Conservation (phyloP, 257 asterid genomes). For the Eustoma russellianum region DNA sequence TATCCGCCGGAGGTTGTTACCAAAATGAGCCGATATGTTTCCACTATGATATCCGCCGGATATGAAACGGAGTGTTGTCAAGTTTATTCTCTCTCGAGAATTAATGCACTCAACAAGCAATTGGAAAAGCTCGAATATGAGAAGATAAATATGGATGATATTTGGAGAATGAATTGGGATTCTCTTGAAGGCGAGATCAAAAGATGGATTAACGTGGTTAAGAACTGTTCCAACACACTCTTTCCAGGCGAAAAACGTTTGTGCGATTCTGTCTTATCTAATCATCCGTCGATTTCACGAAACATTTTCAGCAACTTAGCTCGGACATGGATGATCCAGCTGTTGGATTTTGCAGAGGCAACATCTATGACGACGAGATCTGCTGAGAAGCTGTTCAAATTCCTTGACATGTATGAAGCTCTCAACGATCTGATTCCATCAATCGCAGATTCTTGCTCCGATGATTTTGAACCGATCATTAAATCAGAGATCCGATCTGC, state of each 20-base stretch:
- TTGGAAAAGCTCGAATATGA: slow-evolving; percentile 51
- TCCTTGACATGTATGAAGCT: slow-evolving; percentile 61
- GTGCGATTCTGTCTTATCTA: slow-evolving; percentile 40
- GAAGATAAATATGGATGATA: slow-evolving; percentile 58
- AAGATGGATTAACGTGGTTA: slow-evolving; percentile 54
- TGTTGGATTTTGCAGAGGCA: slow-evolving; percentile 76
- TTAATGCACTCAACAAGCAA: slow-evolving; percentile 37
- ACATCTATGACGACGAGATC: slow-evolving; percentile 57
- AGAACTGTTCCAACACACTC: slow-evolving; percentile 27
- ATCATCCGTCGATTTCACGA: slow-evolving; percentile 22
- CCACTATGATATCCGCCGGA: slow-evolving; percentile 59
- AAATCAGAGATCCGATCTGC: slow-evolving; percentile 36
- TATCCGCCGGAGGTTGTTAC: slow-evolving; percentile 31
- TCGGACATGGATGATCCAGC: slow-evolving; percentile 50
- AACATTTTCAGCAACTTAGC: slow-evolving; percentile 41
- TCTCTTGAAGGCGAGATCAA: slow-evolving; percentile 54
- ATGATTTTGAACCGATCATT: slow-evolving; percentile 23
- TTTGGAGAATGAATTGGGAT: slow-evolving; percentile 59
- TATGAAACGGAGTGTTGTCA: slow-evolving; percentile 67
- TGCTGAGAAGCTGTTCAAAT: slow-evolving; percentile 75
- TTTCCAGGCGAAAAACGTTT: slow-evolving; percentile 59
- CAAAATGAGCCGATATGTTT: slow-evolving; percentile 41
- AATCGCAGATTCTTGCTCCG: slow-evolving; percentile 29
- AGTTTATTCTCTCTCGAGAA: slow-evolving; percentile 50
- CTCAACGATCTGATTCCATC: slow-evolving; percentile 38